phyloP scores from a whole-genome alignment of 2,329 filamentous ascomycete genomes.

The Diaporthe destruens region DNA sequence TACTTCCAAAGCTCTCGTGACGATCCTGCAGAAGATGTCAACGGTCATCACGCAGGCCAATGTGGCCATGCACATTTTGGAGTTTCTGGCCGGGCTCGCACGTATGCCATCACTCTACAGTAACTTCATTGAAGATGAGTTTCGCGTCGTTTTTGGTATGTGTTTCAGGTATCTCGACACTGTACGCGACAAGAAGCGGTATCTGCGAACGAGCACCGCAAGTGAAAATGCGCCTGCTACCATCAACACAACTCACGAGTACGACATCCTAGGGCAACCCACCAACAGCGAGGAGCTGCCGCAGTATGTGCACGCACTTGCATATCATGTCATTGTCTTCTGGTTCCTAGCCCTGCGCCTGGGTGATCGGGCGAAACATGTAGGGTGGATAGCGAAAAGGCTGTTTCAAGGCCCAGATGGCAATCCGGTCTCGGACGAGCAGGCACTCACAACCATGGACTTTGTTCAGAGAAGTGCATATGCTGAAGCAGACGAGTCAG shows the following conservation, averaged over 20 bases:
- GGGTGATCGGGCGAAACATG: slow-evolving; percentile 84
- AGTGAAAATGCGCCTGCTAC: slow-evolving; percentile 57
- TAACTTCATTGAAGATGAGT: slow-evolving; percentile 92
- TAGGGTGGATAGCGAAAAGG: slow-evolving; percentile 90
- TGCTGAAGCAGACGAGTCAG: slow-evolving; percentile 85
- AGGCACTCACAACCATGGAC: slow-evolving; percentile 92
- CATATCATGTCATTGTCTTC: slow-evolving; percentile 95
- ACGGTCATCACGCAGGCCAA: slow-evolving; percentile 95
- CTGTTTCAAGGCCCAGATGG: slow-evolving; percentile 84
- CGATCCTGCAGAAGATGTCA: slow-evolving; percentile 91
- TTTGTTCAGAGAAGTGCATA: slow-evolving; percentile 93
- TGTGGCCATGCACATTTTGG: slow-evolving; percentile 93
- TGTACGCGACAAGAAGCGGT: slow-evolving; percentile 75
- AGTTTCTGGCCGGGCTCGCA: slow-evolving; percentile 92
- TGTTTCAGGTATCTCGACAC: slow-evolving; percentile 95
- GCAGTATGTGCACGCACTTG: slow-evolving; percentile 92
- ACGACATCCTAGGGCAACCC: slow-evolving; percentile 49
- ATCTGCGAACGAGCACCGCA: slow-evolving; percentile 59
- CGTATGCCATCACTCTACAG: slow-evolving; percentile 86
- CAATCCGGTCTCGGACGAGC: slow-evolving; percentile 84
- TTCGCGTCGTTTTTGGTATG: slow-evolving; percentile 93
- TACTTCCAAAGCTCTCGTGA: slow-evolving; percentile 85
- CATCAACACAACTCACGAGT: slow-evolving; percentile 43
- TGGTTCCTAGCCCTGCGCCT: slow-evolving; percentile 95
- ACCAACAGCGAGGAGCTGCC: slow-evolving; percentile 78